phyloP scores from a whole-genome alignment of 2,329 filamentous ascomycete genomes.

The Macrophomina pseudophaseolina region DNA sequence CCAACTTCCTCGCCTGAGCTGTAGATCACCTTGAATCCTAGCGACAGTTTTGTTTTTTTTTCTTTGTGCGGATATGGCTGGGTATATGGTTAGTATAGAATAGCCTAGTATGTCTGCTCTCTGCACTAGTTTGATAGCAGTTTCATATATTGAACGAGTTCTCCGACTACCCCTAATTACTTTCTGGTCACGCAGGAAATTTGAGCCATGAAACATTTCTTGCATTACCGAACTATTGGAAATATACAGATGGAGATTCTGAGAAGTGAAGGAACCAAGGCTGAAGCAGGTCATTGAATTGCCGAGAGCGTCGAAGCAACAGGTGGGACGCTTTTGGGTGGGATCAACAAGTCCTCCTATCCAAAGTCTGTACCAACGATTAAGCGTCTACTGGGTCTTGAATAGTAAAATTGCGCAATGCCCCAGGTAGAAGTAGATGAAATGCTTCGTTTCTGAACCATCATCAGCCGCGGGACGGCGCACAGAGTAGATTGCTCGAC shows the following conservation, averaged over 20 bases:
- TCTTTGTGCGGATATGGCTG: no score
- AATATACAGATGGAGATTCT: slow-evolving; percentile 8
- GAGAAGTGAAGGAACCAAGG: slow-evolving; percentile 17
- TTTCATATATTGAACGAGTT: no score
- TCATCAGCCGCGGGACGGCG: slow-evolving; percentile 32
- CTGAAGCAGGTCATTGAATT: slow-evolving; percentile 10
- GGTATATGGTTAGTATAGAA: no score
- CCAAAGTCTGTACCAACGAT: slow-evolving; percentile 7
- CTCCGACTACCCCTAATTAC: neutral
- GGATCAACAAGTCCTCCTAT: slow-evolving; percentile 7
- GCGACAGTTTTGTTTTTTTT: no score
- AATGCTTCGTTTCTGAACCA: slow-evolving; percentile 90
- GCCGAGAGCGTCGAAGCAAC: slow-evolving; percentile 1
- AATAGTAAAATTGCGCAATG: slow-evolving; percentile 98
- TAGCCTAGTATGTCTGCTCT: no score
- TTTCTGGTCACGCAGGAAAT: neutral
- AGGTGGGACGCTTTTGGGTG: slow-evolving; percentile 1
- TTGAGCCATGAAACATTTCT: slow-evolving; percentile 1
- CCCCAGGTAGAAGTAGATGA: slow-evolving; percentile 99
- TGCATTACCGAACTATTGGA: slow-evolving; percentile 22
- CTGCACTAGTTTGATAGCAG: no score
- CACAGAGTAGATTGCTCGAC: slow-evolving; percentile 33
- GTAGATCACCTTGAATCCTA: no score
- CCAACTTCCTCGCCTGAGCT: neutral
- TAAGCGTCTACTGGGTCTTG: slow-evolving; percentile 82